Conservation (phyloP, 1,284 basidiomycete genomes). For the Ceratobasidium sp. region DNA sequence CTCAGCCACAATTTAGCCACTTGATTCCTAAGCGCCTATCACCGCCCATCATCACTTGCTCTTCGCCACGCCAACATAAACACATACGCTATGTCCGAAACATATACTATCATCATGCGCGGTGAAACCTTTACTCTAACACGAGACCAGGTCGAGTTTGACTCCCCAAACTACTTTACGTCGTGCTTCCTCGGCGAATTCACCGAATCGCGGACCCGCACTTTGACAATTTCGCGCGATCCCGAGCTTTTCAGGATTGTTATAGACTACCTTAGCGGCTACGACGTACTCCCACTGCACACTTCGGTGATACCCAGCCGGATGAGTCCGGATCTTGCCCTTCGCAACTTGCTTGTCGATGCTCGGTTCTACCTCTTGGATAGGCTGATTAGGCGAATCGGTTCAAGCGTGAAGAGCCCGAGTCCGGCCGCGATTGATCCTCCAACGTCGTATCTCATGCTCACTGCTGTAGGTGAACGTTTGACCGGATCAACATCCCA, state of each 20-base stretch:
- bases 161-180: slow-evolving; percentile 32
- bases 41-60: too few species aligned
- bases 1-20: too few species aligned
- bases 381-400: neutral
- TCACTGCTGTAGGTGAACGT: neutral
- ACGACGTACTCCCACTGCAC: slow-evolving; percentile 5
- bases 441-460: neutral
- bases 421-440: neutral
- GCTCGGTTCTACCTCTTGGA: slow-evolving; percentile 10
- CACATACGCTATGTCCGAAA: neutral
- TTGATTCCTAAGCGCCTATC: too few species aligned
- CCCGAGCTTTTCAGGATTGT: slow-evolving; percentile 6
- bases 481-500: neutral
- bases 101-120: neutral
- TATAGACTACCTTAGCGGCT: slow-evolving; percentile 9
- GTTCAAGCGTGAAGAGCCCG: neutral
- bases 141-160: slow-evolving; percentile 17
- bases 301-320: neutral
- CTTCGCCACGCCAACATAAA: too few species aligned
- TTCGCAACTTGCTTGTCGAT: slow-evolving; percentile 3
- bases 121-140: neutral
- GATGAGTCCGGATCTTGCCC: neutral
- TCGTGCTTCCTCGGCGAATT: slow-evolving; percentile 18
- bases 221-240: slow-evolving; percentile 4
- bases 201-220: slow-evolving; percentile 2